Percentiles rank a stretch among this genome's conserved stretches.
Evolutionary conservation across 208 protist species (phyloP).

Genomic region (Trypanosoma rangeli): DNA sequence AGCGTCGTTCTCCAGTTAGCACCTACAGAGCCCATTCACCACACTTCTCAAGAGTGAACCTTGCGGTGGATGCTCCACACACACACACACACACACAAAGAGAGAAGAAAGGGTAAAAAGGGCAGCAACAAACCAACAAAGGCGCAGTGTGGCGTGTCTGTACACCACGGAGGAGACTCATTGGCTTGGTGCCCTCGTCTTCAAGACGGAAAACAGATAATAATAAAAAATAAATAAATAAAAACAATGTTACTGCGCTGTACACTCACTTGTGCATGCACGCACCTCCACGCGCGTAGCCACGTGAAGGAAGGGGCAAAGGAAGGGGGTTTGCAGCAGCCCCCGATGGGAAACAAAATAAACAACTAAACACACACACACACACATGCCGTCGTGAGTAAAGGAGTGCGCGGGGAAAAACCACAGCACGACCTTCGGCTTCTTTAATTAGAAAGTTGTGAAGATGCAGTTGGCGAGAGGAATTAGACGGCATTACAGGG

Average conservation of each 20-base stretch:
- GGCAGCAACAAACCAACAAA: background rate
- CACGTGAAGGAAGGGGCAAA: background rate
- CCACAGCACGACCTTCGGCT: background rate
- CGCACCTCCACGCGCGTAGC: background rate
- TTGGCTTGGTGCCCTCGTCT: too few relatives aligned
- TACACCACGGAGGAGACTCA: too few relatives aligned
- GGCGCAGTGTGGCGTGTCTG: too few relatives aligned
- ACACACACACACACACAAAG: background rate
- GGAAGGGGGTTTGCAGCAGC: background rate
- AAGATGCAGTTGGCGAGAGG: background rate
- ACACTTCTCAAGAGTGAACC: background rate
- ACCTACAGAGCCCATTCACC: constrained; percentile 7
- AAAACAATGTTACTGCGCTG: too few relatives aligned
- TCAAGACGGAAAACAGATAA: too few relatives aligned
- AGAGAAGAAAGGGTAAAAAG: background rate
- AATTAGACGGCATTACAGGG: background rate
- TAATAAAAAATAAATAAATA: too few relatives aligned
- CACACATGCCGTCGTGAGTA: background rate
- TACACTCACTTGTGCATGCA: too few relatives aligned
- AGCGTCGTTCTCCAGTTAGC: constrained; percentile 13
- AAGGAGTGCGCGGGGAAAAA: background rate
- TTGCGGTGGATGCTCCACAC: background rate
- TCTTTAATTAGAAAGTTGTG: background rate
- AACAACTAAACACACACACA: constrained; percentile 8
- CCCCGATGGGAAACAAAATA: constrained; percentile 3